Evolutionary conservation across 2,329 filamentous ascomycete species (phyloP).

Genomic region (Penicillium sp.): DNA sequence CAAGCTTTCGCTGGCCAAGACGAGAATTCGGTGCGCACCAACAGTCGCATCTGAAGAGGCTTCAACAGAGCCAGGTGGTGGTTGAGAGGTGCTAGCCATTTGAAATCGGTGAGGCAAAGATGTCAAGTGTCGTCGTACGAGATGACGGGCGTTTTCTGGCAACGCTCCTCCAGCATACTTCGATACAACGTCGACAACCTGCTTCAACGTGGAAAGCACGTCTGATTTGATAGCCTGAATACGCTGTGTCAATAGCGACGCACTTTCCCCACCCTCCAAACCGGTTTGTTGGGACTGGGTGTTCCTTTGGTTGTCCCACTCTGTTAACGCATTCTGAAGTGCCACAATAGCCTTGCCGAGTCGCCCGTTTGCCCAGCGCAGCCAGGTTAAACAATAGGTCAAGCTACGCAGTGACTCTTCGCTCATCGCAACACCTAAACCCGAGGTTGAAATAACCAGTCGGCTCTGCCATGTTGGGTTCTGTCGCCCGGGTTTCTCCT

Average conservation of each 20-base stretch:
- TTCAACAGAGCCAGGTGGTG: constrained; percentile 32
- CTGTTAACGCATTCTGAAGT: constrained; percentile 72
- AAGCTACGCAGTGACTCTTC: constrained; percentile 81
- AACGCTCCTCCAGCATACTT: constrained; percentile 88
- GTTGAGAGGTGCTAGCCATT: constrained; percentile 60
- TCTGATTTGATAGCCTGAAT: constrained; percentile 69
- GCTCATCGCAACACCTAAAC: constrained; percentile 86
- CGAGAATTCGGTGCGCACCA: constrained; percentile 72
- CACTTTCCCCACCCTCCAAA: constrained; percentile 19
- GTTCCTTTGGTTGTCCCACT: constrained; percentile 65
- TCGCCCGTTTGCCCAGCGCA: constrained; percentile 78
- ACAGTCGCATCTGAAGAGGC: constrained; percentile 49
- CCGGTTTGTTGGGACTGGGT: constrained; percentile 31
- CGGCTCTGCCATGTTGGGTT: constrained; percentile 70
- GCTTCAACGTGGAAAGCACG: constrained; percentile 74
- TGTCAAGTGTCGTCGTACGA: constrained; percentile 81
- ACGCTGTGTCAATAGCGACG: constrained; percentile 42
- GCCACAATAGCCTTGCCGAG: constrained; percentile 73
- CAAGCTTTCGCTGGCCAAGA: constrained; percentile 84
- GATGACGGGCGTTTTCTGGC: constrained; percentile 78
- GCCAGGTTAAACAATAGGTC: constrained; percentile 77
- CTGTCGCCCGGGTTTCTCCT: constrained; percentile 40
- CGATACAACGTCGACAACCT: constrained; percentile 80
- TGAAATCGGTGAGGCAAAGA: constrained; percentile 82
- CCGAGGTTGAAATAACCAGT: constrained; percentile 85